Conservation (phyloP, 768 basidiomycete genomes). For the Basidioascus undulatus region DNA sequence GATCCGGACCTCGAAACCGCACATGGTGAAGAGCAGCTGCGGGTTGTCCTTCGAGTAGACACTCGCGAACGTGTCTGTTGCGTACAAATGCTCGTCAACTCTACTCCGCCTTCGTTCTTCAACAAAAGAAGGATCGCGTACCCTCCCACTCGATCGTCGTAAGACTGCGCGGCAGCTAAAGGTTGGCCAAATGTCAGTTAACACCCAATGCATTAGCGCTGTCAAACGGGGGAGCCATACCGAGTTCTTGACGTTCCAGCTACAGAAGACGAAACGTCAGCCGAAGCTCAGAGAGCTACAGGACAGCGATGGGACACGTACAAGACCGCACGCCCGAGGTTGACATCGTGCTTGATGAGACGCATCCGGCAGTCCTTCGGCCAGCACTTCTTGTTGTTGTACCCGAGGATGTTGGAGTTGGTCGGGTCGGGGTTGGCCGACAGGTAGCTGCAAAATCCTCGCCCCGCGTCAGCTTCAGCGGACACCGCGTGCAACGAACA, state of each 20-base stretch:
- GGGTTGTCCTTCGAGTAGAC: conserved; percentile 97
- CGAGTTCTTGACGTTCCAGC: conserved; percentile 97
- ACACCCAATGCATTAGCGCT: no score
- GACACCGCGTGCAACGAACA: no score
- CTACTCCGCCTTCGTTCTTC: no score
- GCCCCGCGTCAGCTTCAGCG: no score
- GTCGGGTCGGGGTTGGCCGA: conserved; percentile 95
- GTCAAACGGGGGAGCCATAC: no score
- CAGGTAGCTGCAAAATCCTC: no score
- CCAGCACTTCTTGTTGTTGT: conserved; percentile 99
- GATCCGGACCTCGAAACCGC: conserved; percentile 94
- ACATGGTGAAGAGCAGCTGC: conserved; percentile 93
- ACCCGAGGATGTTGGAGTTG: conserved; percentile 96
- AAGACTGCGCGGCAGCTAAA: conserved; percentile 69
- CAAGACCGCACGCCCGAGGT: conserved; percentile 88
- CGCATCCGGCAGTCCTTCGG: conserved; percentile 97
- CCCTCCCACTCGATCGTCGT: conserved; percentile 99
- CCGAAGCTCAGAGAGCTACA: not conserved
- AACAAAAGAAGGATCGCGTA: no score
- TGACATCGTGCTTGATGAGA: conserved; percentile 97
- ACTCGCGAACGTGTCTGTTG: conserved; percentile 48
- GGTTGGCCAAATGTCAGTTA: no score
- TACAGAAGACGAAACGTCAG: no score
- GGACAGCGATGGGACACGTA: not conserved
- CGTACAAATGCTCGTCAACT: no score